These are phyloP conservation scores for Collybia sp. DNA, from an alignment of 768 basidiomycete species.

Conservation along the genomic window DNA sequence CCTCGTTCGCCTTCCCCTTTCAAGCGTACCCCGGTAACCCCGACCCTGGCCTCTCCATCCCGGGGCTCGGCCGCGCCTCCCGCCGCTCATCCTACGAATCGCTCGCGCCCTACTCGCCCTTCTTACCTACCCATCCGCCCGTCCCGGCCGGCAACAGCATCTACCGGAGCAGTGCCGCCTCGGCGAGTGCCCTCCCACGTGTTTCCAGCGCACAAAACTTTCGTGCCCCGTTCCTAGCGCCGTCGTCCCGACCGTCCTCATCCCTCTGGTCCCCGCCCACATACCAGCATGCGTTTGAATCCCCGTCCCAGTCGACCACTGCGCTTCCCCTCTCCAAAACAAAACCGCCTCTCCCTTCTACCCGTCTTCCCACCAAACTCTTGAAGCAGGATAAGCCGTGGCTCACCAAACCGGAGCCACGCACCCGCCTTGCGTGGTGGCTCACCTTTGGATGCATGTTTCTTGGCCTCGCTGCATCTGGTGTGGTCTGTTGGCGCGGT, in stretches of 20 bases:
- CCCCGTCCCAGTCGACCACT: slow-evolving; percentile 22
- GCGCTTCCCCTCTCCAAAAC: slow-evolving; percentile 16
- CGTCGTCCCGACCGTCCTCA: slow-evolving; percentile 60
- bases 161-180: slow-evolving; percentile 30
- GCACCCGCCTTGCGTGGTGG: slow-evolving; percentile 29
- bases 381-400: slow-evolving; percentile 56
- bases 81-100: slow-evolving; percentile 42
- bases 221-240: slow-evolving; percentile 66
- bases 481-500: slow-evolving; percentile 49
- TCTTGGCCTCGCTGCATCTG: slow-evolving; percentile 50
- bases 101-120: slow-evolving; percentile 16
- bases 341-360: slow-evolving; percentile 39
- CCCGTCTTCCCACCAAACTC: slow-evolving; percentile 49
- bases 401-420: slow-evolving; percentile 36
- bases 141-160: slow-evolving; percentile 23
- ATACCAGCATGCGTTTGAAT: slow-evolving; percentile 20
- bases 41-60: slow-evolving; percentile 45
- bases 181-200: slow-evolving; percentile 27
- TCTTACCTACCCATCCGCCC: slow-evolving; percentile 16
- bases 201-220: slow-evolving; percentile 42
- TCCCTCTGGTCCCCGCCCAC: slow-evolving; percentile 60
- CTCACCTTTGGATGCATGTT: slow-evolving; percentile 50
- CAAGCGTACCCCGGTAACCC: slow-evolving; percentile 64
- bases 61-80: slow-evolving; percentile 14
- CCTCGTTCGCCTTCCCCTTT: slow-evolving; percentile 43